Evolutionary conservation across 768 basidiomycete genomes (phyloP).

Genomic region (Mycena kentingensis): DNA sequence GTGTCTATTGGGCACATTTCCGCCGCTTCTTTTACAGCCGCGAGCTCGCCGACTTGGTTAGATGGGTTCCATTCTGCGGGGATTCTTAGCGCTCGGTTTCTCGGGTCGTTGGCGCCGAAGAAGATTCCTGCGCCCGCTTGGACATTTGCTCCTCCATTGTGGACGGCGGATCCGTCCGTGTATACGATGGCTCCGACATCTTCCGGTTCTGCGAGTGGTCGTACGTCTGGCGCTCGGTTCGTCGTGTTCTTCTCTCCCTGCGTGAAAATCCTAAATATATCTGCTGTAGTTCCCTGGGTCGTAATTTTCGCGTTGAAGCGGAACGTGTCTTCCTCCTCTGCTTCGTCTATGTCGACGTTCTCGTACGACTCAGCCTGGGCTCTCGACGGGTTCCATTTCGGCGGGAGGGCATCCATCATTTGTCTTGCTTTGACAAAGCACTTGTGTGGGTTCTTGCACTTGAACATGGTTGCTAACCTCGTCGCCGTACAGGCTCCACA

Average conservation of each 20-base stretch:
- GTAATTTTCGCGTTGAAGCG: slow-evolving; percentile 8
- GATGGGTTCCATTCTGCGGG: background rate
- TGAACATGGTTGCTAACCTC: background rate
- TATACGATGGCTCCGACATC: background rate
- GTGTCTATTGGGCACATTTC: background rate
- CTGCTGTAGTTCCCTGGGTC: background rate
- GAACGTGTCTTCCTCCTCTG: too few species aligned
- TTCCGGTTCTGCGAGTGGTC: background rate
- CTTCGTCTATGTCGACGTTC: background rate
- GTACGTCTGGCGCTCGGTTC: background rate
- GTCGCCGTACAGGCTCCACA: slow-evolving; percentile 1
- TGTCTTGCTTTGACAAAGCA: background rate
- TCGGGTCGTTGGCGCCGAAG: slow-evolving; percentile 5
- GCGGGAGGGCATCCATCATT: background rate
- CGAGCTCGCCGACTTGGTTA: slow-evolving; percentile 4
- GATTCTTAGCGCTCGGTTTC: background rate
- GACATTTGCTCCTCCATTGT: background rate
- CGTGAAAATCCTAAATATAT: slow-evolving; percentile 9
- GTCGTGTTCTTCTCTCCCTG: background rate
- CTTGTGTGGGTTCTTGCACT: background rate
- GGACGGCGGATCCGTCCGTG: slow-evolving; percentile 7
- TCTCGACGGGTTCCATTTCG: slow-evolving; percentile 6
- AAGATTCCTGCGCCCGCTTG: slow-evolving; percentile 6
- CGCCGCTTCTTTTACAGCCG: background rate
- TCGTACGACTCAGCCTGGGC: slow-evolving; percentile 7